Evolutionary conservation across 305 asterid genomes (phyloP).

Genomic region (Fraxinus dipetala): DNA sequence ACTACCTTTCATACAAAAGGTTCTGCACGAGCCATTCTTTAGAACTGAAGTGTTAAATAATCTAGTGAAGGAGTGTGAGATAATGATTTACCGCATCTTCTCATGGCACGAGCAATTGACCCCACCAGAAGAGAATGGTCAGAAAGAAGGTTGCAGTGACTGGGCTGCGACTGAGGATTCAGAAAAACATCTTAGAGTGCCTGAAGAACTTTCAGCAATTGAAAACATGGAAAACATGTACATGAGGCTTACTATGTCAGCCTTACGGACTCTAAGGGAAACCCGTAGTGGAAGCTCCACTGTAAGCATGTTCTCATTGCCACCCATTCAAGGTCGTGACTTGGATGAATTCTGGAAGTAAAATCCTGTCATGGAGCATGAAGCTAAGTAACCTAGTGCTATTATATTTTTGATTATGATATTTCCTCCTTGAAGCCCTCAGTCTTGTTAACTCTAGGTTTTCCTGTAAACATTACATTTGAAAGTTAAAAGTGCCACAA

Average conservation of each 20-base stretch:
- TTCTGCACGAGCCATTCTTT: constrained; percentile 65
- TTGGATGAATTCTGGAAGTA: constrained; percentile 39
- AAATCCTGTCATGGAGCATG: constrained; percentile 29
- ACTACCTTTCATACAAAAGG: constrained; percentile 64
- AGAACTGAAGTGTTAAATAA: constrained; percentile 55
- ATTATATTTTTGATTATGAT: background rate
- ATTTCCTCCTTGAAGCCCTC: background rate
- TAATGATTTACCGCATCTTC: constrained; percentile 52
- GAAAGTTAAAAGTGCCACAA: background rate
- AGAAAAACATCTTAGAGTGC: constrained; percentile 35
- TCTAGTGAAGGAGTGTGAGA: constrained; percentile 70
- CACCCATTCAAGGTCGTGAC: constrained; percentile 45
- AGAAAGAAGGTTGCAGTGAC: constrained; percentile 15
- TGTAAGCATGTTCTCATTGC: constrained; percentile 59
- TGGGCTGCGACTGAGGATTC: constrained; percentile 21
- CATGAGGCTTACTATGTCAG: constrained; percentile 56
- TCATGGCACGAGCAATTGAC: constrained; percentile 40
- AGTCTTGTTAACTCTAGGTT: background rate
- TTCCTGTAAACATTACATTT: background rate
- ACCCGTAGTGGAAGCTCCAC: constrained; percentile 74
- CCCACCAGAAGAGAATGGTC: constrained; percentile 34
- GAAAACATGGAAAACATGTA: constrained; percentile 63
- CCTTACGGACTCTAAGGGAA: constrained; percentile 56
- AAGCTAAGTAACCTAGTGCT: constrained; percentile 20
- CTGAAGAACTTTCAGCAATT: constrained; percentile 57